phyloP scores from a whole-genome alignment of 129 eudicot species.

The Erigeron canadensis region DNA sequence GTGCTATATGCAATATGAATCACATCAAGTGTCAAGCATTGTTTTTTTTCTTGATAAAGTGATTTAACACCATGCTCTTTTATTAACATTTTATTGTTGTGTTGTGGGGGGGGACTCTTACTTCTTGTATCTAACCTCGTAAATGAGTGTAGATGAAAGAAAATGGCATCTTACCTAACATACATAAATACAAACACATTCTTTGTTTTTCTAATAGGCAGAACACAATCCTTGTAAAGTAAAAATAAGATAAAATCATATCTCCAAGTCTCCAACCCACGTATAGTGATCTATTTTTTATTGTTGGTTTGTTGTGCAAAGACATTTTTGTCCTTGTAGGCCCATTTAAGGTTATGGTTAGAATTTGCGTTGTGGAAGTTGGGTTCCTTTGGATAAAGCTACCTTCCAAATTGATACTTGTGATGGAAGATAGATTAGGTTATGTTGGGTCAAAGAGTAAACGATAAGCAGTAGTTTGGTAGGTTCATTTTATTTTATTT shows the following conservation, averaged over 20 bases:
- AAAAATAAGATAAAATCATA: conserved; percentile 26
- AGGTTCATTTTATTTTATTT: conserved; percentile 7
- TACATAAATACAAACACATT: conserved; percentile 27
- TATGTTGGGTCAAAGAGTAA: conserved; percentile 30
- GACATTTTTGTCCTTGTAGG: conserved; percentile 26
- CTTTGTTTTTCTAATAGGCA: conserved; percentile 10
- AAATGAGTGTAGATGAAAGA: conserved; percentile 32
- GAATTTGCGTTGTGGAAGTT: conserved; percentile 23
- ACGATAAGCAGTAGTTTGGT: conserved; percentile 24
- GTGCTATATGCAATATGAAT: conserved; percentile 1
- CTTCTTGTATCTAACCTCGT: conserved; percentile 4
- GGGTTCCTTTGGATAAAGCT: conserved; percentile 20
- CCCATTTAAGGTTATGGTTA: conserved; percentile 26
- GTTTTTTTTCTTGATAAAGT: background rate
- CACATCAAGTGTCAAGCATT: too few species aligned
- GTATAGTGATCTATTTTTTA: conserved; percentile 25
- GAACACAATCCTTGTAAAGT: conserved; percentile 28
- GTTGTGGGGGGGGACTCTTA: conserved; percentile 6
- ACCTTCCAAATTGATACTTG: conserved; percentile 29
- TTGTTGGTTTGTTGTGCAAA: conserved; percentile 7
- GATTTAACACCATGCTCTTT: too few species aligned
- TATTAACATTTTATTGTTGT: background rate
- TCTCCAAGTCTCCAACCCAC: conserved; percentile 17
- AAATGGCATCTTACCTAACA: conserved; percentile 33
- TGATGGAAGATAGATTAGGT: conserved; percentile 36